These are phyloP conservation scores for Striga hermonthica DNA, from an alignment of 305 asterid species.

Conservation along the genomic window DNA sequence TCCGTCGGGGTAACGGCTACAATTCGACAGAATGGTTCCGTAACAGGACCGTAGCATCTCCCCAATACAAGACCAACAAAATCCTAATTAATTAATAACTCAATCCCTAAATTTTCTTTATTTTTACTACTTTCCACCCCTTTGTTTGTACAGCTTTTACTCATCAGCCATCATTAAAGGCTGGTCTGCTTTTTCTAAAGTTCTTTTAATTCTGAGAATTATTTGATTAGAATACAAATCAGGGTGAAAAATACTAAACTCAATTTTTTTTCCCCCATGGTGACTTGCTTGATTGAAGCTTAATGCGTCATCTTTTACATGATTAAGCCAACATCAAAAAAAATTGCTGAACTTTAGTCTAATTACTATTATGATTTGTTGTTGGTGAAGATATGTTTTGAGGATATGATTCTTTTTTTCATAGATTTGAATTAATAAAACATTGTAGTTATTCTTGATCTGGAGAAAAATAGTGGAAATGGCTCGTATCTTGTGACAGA, in stretches of 20 bases:
- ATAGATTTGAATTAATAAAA: too few relatives aligned
- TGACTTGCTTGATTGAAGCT: constrained; percentile 27
- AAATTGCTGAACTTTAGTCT: constrained; percentile 7
- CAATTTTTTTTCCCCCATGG: not conserved
- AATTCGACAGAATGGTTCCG: too few relatives aligned
- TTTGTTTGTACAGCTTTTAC: constrained; percentile 34
- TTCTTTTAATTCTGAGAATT: constrained; percentile 3
- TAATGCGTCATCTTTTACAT: constrained; percentile 25
- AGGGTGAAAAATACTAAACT: constrained; percentile 10
- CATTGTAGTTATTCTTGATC: too few relatives aligned
- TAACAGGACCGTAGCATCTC: too few relatives aligned
- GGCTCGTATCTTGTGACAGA: too few relatives aligned
- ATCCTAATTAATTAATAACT: not conserved
- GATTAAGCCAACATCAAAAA: constrained; percentile 10
- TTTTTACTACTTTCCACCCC: not conserved
- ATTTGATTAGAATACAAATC: constrained; percentile 8
- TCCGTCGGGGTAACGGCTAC: too few relatives aligned
- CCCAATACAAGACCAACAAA: not conserved
- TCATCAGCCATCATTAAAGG: constrained; percentile 30
- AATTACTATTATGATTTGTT: constrained; percentile 12
- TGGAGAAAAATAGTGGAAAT: too few relatives aligned
- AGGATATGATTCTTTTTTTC: not conserved
- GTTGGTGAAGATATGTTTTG: constrained; percentile 11
- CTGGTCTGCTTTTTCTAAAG: constrained; percentile 4
- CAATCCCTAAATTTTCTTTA: too few relatives aligned